Evolutionary conservation across 306 rosid genomes (phyloP).

Genomic region (Astragalus glycyphyllos): DNA sequence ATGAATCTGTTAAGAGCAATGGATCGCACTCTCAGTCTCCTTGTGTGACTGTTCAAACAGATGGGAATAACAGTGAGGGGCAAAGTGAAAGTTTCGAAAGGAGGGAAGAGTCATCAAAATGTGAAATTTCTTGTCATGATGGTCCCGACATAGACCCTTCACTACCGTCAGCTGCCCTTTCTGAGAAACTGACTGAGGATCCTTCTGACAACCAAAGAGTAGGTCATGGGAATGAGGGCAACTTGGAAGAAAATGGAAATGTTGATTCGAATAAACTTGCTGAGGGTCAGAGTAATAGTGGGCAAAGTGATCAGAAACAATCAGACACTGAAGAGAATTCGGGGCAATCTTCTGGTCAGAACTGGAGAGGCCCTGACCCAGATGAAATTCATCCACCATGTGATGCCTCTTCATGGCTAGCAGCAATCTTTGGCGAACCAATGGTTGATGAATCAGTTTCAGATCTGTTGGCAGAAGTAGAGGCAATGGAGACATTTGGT

Average conservation of each 20-base stretch:
- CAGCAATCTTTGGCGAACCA: slow-evolving; percentile 61
- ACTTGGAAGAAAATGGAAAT: slow-evolving; percentile 52
- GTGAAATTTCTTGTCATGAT: slow-evolving; percentile 43
- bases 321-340: slow-evolving; percentile 76
- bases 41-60: slow-evolving; percentile 50
- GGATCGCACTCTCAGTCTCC: slow-evolving; percentile 58
- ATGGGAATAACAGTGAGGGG: slow-evolving; percentile 56
- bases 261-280: slow-evolving; percentile 49
- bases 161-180: slow-evolving; percentile 51
- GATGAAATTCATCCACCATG: slow-evolving; percentile 47
- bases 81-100: slow-evolving; percentile 48
- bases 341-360: slow-evolving; percentile 76
- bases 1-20: slow-evolving; percentile 58
- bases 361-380: slow-evolving; percentile 54
- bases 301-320: slow-evolving; percentile 59
- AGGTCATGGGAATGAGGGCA: slow-evolving; percentile 45
- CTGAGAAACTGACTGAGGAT: slow-evolving; percentile 46
- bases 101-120: slow-evolving; percentile 52
- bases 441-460: slow-evolving; percentile 81
- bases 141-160: slow-evolving; percentile 52
- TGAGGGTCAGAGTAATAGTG: slow-evolving; percentile 58
- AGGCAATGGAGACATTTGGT: slow-evolving; percentile 83
- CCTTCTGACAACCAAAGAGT: slow-evolving; percentile 49
- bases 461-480: slow-evolving; percentile 93
- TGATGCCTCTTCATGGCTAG: slow-evolving; percentile 65